Base-by-base conservation (phyloP, 805 yeast genomes). In the Myxozyma monticola region DNA sequence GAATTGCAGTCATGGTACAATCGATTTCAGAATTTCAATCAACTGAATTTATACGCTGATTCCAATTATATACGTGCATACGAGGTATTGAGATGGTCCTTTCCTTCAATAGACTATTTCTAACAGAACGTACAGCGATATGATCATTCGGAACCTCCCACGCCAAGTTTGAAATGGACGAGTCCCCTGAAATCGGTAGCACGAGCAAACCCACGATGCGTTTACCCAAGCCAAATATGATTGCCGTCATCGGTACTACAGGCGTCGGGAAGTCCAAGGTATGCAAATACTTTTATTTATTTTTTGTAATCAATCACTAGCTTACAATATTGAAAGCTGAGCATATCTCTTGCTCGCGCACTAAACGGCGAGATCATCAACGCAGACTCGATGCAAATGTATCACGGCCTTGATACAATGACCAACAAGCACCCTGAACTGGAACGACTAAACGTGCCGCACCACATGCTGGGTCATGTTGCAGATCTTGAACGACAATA, bases 351-450 rank as follows among this genome's bases (percentile, higher is more conserved):
- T 18, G 96, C 97, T 9, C 75, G 78, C 59, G 75, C 76, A 24
- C 76, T 85, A 45, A 77, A 83, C 63, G 98, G 98, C 18, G 98
- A 93, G 64, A 76, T 93, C 56, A 85, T 93, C 56, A 93, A 93
- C 68, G 96, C 96, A 0, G 99, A 93, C 65, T 88, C 98, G 1
- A 90, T 93, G 97, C 99, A 93, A 68, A 85, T 93, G 74, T 93
- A 93, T 67, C 69, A 73, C 34, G 83, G 79, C 0, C 69, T 81
- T 0, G 88, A 85, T 12, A 79, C 80, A 9, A 88, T 93, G 53
- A 87, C 99, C 14, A 93, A 93, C 63, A 93, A 93, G 62, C 98
- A 93, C 61, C 98, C 99, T 0, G 52, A 84, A 0, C 72, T 70
- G 0, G 96, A 91, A 58, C 72, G 96, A 31, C 72, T 75, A 4